Base-by-base conservation (phyloP, 1,284 basidiomycete species). In the Sporisorium graminicola region DNA sequence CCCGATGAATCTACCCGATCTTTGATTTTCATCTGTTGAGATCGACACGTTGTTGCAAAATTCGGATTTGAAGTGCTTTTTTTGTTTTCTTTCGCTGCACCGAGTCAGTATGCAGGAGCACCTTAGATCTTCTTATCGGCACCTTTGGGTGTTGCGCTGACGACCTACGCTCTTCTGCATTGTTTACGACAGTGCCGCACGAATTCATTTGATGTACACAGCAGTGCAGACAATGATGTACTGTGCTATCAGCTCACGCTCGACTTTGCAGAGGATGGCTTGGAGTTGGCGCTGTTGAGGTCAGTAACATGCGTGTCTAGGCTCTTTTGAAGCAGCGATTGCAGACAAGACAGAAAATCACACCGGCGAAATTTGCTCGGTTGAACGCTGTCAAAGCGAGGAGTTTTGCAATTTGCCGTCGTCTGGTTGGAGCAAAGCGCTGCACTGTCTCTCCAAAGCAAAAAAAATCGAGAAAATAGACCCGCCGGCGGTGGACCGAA, bases 41-140 rank as follows among this genome's bases (percentile, higher is more conserved):
- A 16, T n/a, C 16, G 26, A 50, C 12, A 7, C 24, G 22, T 16
- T 10, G 16, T 31, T 31, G n/a, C n/a, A n/a, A n/a, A n/a, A n/a
- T n/a, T 31, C 9, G 35, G 27, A 26, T 5, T n/a, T 31, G 26
- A 6, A 31, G n/a, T 31, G 51, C 51, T 33, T 53, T 10, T 13
- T 31, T 52, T 7, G 2, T 29, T 31, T n/a, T 16, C 27, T 18
- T 18, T 9, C 9, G 27, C 26, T 27, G 54, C 20, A 42, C n/a
- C n/a, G n/a, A n/a, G n/a, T n/a, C n/a, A n/a, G n/a, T n/a, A 16
- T 58, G 56, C 56, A 49, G 24, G 26, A 14, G 14, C 24, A 58
- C 46, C 47, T 58, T 58, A 58, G 57, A 58, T 58, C 57, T 58
- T 6, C 57, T 58, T 58, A 58, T 58, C 57, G 31, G 56, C 26